Base-by-base conservation (phyloP, 164 flowering plant species). In the Piper longum region DNA sequence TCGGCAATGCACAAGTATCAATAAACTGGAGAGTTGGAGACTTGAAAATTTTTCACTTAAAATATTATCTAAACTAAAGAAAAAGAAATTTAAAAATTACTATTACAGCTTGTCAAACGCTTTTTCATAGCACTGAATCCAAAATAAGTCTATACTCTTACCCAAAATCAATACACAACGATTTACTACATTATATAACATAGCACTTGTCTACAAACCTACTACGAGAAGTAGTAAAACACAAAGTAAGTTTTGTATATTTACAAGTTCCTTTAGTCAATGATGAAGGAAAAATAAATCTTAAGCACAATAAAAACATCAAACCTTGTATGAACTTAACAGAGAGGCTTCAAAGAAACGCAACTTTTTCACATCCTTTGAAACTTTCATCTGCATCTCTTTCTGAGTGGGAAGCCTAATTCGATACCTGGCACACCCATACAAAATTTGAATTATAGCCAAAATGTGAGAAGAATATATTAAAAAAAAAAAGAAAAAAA, bases 381-480 rank as follows among this genome's bases (percentile, higher is more conserved):
- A 89, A 57, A 95, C 88, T 56, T 66, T 81, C 95, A 89, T 89
- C 69, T 84, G 86, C 62, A 76, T 68, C 81, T 95, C 99, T 78
- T 95, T 95, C 64, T 89, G 96, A 67, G 96, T 89, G 14, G 99
- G 99, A 64, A 91, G 93, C 80, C 99, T 79, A 59, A 95, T 91
- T 45, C 96, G 92, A 66, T 88, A 90, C 51, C 98, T 93, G 85
- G 70, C 58, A 44, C 60, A 69, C 19, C 61, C 41, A 72, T 39
- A 56, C 57, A 67, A 57, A 36, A 19, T 18, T 43, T 13, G 11
- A 26, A 12, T 52, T 16, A 45, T 51, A 54, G 52, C 11, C 57
- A 58, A 7, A 39, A 41, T 41, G 62, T 8, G 43, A 6, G 13
- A 55, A 5, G 54, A 2, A 13, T 48, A 48, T 2, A 9, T 66